Conservation (phyloP, 2,329 filamentous ascomycete genomes). For the Cadophora luteo-olivacea region DNA sequence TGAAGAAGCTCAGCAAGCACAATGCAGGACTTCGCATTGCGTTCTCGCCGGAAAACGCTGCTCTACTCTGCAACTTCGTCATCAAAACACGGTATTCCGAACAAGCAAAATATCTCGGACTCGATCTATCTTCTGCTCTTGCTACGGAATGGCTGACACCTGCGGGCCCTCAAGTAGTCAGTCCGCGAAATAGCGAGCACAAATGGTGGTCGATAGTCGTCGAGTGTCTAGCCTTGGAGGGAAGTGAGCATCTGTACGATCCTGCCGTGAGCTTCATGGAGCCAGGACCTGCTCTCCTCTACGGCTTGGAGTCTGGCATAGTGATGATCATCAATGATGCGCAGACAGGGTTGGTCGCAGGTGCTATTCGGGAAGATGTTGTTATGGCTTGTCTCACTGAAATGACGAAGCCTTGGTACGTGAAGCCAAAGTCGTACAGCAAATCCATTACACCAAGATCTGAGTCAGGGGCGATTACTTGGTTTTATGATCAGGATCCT, state of each 20-base stretch:
- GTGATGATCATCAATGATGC: slow-evolving; percentile 4
- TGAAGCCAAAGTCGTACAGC: slow-evolving; percentile 1
- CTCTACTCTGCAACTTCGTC: slow-evolving; percentile 8
- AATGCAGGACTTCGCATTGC: slow-evolving; percentile 1
- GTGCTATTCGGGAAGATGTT: neutral
- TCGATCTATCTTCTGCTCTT: neutral
- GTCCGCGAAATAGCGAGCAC: neutral
- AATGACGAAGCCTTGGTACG: neutral
- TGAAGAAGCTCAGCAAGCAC: slow-evolving; percentile 8
- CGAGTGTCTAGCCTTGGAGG: neutral
- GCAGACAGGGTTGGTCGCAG: neutral
- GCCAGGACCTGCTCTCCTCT: neutral
- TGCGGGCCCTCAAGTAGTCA: neutral
- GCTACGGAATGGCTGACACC: neutral
- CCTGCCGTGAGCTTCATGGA: slow-evolving; percentile 4
- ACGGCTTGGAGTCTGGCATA: neutral
- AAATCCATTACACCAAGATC: neutral
- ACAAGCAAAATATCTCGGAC: neutral
- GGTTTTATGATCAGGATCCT: slow-evolving; percentile 11
- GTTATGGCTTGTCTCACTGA: neutral
- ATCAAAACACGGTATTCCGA: slow-evolving; percentile 3
- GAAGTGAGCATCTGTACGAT: neutral
- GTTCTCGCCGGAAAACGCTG: neutral
- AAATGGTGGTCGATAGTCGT: neutral
- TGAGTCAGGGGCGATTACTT: neutral